Conservation (phyloP, 2,329 filamentous ascomycete species). For the Macrophomina phaseolina region DNA sequence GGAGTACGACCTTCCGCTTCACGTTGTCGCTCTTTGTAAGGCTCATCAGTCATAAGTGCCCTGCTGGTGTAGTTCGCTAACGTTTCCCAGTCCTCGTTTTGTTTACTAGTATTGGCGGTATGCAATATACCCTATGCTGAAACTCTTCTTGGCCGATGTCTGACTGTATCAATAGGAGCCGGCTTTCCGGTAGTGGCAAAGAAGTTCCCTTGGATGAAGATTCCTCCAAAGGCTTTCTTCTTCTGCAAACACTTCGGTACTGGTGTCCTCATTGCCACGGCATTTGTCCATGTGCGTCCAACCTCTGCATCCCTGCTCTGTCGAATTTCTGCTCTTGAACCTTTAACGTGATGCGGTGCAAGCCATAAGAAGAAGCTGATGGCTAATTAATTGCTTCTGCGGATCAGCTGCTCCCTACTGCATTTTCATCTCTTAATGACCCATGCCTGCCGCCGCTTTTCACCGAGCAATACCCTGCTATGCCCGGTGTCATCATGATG, state of each 20-base stretch:
- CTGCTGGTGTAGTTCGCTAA: constrained; percentile 30
- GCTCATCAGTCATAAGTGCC: constrained; percentile 4
- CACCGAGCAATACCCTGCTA: constrained; percentile 63
- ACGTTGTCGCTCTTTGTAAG: constrained; percentile 48
- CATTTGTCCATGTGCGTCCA: constrained; percentile 70
- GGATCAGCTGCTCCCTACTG: constrained; percentile 61
- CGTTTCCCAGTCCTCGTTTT: constrained; percentile 43
- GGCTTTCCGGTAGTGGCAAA: constrained; percentile 49
- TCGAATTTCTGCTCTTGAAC: constrained; percentile 27
- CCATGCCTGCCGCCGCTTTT: constrained; percentile 65
- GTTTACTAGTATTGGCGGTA: constrained; percentile 42
- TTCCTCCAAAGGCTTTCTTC: constrained; percentile 64
- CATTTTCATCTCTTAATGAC: constrained; percentile 56
- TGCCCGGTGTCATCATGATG: constrained; percentile 72
- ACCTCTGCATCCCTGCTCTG: not conserved
- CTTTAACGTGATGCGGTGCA: not conserved
- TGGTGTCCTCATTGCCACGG: constrained; percentile 83
- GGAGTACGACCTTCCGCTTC: constrained; percentile 45
- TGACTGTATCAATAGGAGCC: constrained; percentile 27
- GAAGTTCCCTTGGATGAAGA: constrained; percentile 64
- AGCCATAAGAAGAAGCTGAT: not conserved
- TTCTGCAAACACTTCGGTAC: constrained; percentile 70
- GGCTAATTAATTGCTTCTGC: not conserved
- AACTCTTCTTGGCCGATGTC: not conserved
- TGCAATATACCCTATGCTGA: not conserved